Evolutionary conservation across 2,329 filamentous ascomycete genomes (phyloP).

Genomic region (Drechslerella dactyloides): DNA sequence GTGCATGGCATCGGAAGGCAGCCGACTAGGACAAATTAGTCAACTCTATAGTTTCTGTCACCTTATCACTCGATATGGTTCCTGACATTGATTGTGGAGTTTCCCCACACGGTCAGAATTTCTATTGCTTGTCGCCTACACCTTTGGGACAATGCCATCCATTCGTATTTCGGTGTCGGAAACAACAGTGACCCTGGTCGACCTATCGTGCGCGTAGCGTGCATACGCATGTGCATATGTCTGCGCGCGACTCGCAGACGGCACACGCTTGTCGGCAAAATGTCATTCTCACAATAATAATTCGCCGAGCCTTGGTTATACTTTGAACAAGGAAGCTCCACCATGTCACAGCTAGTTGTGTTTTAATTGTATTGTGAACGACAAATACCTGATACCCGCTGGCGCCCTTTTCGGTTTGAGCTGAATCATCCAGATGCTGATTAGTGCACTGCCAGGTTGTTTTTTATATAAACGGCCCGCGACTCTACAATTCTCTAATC

Average conservation of each 20-base stretch:
- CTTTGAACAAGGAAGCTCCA: too few relatives aligned
- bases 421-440: too few relatives aligned
- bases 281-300: too few relatives aligned
- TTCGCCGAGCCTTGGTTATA: too few relatives aligned
- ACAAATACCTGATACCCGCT: too few relatives aligned
- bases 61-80: neutral
- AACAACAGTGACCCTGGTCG: neutral
- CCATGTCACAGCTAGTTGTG: too few relatives aligned
- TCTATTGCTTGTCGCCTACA: neutral
- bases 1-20: neutral
- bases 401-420: too few relatives aligned
- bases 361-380: too few relatives aligned
- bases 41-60: neutral
- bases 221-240: slow-evolving; percentile 3
- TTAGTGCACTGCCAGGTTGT: too few relatives aligned
- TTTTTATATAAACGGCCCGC: too few relatives aligned
- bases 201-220: neutral
- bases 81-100: slow-evolving; percentile 1
- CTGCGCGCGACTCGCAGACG: neutral
- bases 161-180: too few relatives aligned
- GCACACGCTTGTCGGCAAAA: neutral
- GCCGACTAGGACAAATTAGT: neutral
- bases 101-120: neutral
- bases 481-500: too few relatives aligned
- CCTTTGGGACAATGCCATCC: neutral